Percentiles rank a stretch among this genome's conserved stretches.
phyloP scores from a whole-genome alignment of 139 green algal genomes.

The Picochlorum sp. region DNA sequence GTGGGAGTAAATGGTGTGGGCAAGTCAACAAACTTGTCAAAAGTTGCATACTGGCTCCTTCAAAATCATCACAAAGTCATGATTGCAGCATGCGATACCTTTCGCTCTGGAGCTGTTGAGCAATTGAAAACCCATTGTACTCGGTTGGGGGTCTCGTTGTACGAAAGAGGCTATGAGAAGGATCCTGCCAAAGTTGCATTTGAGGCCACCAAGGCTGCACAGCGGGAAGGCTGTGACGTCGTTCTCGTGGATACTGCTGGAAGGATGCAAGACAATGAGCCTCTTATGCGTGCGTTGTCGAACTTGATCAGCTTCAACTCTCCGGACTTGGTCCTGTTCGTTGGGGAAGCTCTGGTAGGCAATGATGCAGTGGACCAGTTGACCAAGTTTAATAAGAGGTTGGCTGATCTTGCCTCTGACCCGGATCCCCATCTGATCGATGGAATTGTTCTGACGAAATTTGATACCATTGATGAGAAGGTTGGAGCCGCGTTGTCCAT shows the following conservation, averaged over 20 bases:
- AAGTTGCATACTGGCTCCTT: conserved; percentile 95
- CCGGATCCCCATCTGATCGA: conserved; percentile 35
- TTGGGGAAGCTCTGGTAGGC: conserved; percentile 96
- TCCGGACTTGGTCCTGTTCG: conserved; percentile 95
- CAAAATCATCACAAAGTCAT: conserved; percentile 69
- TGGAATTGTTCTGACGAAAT: conserved; percentile 83
- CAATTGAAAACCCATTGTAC: conserved; percentile 94
- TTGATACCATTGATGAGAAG: conserved; percentile 99
- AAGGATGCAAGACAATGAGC: conserved; percentile 93
- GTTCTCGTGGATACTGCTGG: conserved; percentile 96
- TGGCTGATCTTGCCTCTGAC: conserved; percentile 54
- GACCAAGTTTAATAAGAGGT: conserved; percentile 88
- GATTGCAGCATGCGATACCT: conserved; percentile 97
- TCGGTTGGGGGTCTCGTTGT: conserved; percentile 80
- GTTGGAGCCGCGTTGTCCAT: conserved; percentile 92
- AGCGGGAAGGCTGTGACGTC: conserved; percentile 71
- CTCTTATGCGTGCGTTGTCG: conserved; percentile 93
- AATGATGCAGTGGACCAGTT: conserved; percentile 98
- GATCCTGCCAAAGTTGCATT: conserved; percentile 85
- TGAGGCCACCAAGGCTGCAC: conserved; percentile 79
- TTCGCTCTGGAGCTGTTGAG: conserved; percentile 94
- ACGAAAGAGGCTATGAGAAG: conserved; percentile 98
- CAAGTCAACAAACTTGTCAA: conserved; percentile 98
- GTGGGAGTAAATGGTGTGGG: conserved; percentile 98
- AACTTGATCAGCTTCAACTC: conserved; percentile 90